Evolutionary conservation across 1,284 basidiomycete species (phyloP), one percentile per base, ranked within the genome.

Genomic region (Rhizoctonia solani): DNA sequence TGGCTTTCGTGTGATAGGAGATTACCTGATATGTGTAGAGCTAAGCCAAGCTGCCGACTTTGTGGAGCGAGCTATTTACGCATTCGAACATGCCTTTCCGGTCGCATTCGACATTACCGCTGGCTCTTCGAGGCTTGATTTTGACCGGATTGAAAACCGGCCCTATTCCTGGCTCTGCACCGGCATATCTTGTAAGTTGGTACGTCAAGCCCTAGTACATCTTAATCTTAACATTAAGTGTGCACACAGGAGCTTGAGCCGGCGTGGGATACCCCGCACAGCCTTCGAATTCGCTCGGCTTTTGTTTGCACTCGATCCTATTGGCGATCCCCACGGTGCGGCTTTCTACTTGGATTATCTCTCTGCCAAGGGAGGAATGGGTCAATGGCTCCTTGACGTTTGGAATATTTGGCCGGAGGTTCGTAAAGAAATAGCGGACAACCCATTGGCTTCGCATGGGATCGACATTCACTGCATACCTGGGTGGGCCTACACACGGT

Each of bases 201-300:
- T 21, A 3, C 41, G 46, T 23, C 54, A 23, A 67, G 46, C 67
- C 63, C 30, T 14, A 41, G 5, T 44, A 32, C 4, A 23, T 14
- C 47, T 4, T 23, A 68, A 67, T 66, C 77, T 59, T 66, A 29
- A 37, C 27, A 14, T 39, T 70, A 14, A 54, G 30, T 4, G 19
- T n/a, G 49, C 11, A 47, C 49, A 54, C 70, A 87, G 90, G 21
- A 90, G 95, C 74, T 80, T 95, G 4, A 87, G 90, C 66, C 86
- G 92, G n/a, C 81, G 95, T 27, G 95, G 95, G 0, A 92, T 92
- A 71, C 85, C 88, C 68, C 84, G 92, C 8, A 94, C 95, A 0
- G 87, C 93, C 0, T 95, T 95, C 75, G 93, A 95, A 76, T 94
- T 93, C 73, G 87, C 90, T 1, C 85, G 89, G 41, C 82, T 97